Conservation (phyloP, 352 stramenopile genomes). For the Pythium periplocum region DNA sequence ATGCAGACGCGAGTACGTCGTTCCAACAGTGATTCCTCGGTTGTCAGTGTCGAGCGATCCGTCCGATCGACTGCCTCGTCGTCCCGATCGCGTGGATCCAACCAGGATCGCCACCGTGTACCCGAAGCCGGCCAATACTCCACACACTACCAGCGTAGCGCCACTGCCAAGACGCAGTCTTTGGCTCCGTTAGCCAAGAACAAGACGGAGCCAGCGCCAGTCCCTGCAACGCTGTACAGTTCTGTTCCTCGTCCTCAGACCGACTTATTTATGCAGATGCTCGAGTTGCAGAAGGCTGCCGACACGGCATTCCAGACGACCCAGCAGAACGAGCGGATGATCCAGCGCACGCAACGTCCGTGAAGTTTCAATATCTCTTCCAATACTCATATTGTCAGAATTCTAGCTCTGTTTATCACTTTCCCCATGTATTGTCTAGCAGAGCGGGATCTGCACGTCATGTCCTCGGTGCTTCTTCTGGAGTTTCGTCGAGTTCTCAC, state of each 20-base stretch:
- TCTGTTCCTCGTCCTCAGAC: too few relatives aligned
- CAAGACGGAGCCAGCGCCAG: not conserved
- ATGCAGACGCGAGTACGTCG: not conserved
- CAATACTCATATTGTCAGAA: too few relatives aligned
- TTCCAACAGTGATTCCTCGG: slow-evolving; percentile 1
- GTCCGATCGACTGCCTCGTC: too few relatives aligned
- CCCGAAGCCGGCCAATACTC: not conserved
- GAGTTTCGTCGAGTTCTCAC: slow-evolving; percentile 2
- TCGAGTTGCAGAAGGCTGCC: slow-evolving; percentile 30
- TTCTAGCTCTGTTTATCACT: too few relatives aligned
- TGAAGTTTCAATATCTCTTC: too few relatives aligned
- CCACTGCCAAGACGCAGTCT: not conserved
- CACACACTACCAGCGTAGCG: slow-evolving; percentile 8
- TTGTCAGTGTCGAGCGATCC: not conserved
- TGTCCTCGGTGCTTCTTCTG: slow-evolving; percentile 5
- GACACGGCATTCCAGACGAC: slow-evolving; percentile 32
- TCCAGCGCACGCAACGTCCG: slow-evolving; percentile 4
- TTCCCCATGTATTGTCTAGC: not conserved
- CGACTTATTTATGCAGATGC: slow-evolving; percentile 18
- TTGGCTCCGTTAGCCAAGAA: not conserved
- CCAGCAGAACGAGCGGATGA: slow-evolving; percentile 28
- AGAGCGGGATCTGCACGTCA: slow-evolving; percentile 18
- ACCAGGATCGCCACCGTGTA: too few relatives aligned
- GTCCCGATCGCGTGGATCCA: not conserved
- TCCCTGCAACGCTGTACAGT: not conserved